A percentile compares a stretch with the other conserved stretches of the same genome.
These are phyloP conservation scores for Moricandia arvensis DNA, from an alignment of 345 rosid genomes.

Conservation along the genomic window DNA sequence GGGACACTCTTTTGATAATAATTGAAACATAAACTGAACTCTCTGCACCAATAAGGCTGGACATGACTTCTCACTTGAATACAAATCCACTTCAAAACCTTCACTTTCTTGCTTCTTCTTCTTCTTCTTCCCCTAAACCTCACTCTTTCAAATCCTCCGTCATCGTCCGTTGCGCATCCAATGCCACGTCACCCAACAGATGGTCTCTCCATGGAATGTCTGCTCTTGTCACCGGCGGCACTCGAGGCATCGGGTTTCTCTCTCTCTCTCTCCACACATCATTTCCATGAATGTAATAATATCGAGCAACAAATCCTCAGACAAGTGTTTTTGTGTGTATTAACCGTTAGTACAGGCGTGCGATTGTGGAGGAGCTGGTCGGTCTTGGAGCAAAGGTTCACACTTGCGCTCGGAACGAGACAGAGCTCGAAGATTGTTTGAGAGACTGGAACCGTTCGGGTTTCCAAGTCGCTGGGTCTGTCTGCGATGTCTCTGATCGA, in stretches of 20 bases:
- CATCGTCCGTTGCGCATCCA: constrained; percentile 14
- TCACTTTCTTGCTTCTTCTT: constrained; percentile 8
- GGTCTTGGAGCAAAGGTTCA: constrained; percentile 71
- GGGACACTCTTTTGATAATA: too few relatives aligned
- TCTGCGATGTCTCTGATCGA: constrained; percentile 58
- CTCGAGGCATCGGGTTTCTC: constrained; percentile 62
- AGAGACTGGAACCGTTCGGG: constrained; percentile 49
- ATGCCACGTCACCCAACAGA: not conserved
- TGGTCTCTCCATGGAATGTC: constrained; percentile 58
- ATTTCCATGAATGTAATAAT: too few relatives aligned
- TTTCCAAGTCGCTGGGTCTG: constrained; percentile 51
- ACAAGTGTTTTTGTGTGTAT: too few relatives aligned
- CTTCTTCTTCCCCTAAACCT: constrained; percentile 20
- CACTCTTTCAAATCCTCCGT: constrained; percentile 7
- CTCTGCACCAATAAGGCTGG: not conserved
- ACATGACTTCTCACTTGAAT: constrained; percentile 20
- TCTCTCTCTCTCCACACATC: not conserved
- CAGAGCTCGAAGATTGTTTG: constrained; percentile 48
- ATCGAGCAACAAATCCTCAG: too few relatives aligned
- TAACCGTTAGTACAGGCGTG: constrained; percentile 43
- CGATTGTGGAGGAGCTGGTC: constrained; percentile 68
- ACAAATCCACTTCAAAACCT: constrained; percentile 4
- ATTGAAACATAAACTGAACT: not conserved
- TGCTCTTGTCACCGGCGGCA: constrained; percentile 67
- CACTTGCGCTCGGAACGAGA: constrained; percentile 60